Conservation (phyloP, 1,139 yeast genomes). For the Diutina scorzettiae region DNA sequence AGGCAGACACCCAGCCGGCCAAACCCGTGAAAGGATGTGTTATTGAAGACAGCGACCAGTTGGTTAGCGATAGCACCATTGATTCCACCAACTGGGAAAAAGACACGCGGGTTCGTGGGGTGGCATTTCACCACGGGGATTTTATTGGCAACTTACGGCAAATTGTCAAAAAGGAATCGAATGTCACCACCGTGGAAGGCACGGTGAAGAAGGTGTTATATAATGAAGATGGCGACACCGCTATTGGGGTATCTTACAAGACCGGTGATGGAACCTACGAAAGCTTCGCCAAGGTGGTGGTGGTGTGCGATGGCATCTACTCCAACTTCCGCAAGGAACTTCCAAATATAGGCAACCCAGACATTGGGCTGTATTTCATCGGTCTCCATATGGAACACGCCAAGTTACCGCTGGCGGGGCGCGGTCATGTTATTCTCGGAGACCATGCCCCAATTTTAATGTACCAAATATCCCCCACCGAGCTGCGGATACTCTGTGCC, state of each 20-base stretch:
- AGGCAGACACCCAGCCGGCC: constrained; percentile 33
- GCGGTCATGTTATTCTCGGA: constrained; percentile 88
- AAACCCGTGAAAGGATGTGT: constrained; percentile 46
- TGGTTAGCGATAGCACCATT: constrained; percentile 34
- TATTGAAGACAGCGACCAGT: constrained; percentile 42
- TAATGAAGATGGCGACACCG: constrained; percentile 36
- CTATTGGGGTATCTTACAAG: constrained; percentile 55
- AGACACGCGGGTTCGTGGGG: constrained; percentile 59
- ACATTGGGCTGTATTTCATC: constrained; percentile 72
- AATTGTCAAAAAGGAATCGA: constrained; percentile 56
- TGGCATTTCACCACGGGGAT: constrained; percentile 86
- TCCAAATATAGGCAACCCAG: constrained; percentile 44
- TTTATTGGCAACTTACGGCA: constrained; percentile 66
- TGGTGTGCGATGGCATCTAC: constrained; percentile 89
- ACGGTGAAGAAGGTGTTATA: constrained; percentile 56
- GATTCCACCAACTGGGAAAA: constrained; percentile 38
- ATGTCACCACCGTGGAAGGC: constrained; percentile 71
- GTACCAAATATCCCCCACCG: constrained; percentile 74
- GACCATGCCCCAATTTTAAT: constrained; percentile 78
- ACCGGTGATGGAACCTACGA: constrained; percentile 14
- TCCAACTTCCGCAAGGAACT: constrained; percentile 81
- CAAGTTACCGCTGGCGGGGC: constrained; percentile 53
- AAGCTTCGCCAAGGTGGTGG: constrained; percentile 51
- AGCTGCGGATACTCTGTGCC: constrained; percentile 85
- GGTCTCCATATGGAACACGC: constrained; percentile 72